Percentiles rank a stretch among this genome's conserved stretches.
Evolutionary conservation across 2,329 filamentous ascomycete species (phyloP).

Genomic region (Fusarium mundagurra): DNA sequence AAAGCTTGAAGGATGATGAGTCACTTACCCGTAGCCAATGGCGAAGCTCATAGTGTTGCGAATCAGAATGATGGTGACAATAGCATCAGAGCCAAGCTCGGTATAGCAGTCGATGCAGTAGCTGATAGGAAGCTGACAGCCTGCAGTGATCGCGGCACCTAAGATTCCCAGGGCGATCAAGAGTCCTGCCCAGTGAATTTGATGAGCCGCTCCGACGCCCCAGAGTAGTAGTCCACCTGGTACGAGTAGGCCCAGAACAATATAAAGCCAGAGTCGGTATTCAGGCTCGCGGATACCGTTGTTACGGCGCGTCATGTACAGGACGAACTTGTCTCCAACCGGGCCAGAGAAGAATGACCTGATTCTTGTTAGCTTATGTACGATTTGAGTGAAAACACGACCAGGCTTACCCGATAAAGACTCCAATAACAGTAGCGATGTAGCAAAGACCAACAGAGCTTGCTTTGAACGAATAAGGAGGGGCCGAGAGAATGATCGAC

Average conservation of each 20-base stretch:
- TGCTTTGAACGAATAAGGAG: background rate
- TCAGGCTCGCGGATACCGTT: background rate
- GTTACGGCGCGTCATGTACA: background rate
- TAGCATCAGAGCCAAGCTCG: background rate
- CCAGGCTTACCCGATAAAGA: background rate
- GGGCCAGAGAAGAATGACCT: background rate
- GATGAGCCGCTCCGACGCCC: background rate
- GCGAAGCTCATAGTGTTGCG: background rate
- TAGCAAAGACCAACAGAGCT: background rate
- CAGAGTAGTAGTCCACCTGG: background rate
- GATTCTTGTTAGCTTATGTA: background rate
- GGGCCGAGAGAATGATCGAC: background rate
- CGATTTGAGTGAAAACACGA: rapidly evolving
- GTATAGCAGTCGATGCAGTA: background rate
- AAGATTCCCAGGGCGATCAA: background rate
- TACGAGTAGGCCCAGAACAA: background rate
- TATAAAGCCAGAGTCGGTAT: background rate
- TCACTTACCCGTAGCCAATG: background rate
- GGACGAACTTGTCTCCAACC: background rate
- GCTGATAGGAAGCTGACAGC: background rate
- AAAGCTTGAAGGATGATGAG: rapidly evolving
- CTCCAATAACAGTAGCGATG: background rate
- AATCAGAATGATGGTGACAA: background rate
- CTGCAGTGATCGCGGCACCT: background rate
- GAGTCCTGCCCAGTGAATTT: background rate